Evolutionary conservation across 352 stramenopile species (phyloP).

Genomic region (Globisporangium carolinianum): DNA sequence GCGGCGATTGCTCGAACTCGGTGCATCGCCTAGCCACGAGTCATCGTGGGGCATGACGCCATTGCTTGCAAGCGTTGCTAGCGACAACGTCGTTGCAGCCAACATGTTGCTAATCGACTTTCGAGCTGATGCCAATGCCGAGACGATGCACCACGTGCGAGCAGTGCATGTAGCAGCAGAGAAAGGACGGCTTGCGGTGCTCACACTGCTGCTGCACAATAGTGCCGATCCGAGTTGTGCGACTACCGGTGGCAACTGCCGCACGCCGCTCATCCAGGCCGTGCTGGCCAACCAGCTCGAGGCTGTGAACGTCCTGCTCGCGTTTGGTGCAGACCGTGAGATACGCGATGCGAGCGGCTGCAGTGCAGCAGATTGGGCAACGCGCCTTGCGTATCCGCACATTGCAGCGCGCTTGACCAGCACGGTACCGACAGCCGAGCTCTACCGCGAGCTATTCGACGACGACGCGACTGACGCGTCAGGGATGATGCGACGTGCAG

Average conservation of each 20-base stretch:
- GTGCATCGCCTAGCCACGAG: constrained; percentile 34
- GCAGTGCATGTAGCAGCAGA: constrained; percentile 38
- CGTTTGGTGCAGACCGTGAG: constrained; percentile 27
- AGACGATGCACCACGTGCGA: constrained; percentile 27
- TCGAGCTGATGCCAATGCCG: constrained; percentile 22
- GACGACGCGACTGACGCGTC: constrained; percentile 20
- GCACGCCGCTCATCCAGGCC: constrained; percentile 46
- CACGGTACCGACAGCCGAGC: constrained; percentile 10
- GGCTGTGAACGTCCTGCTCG: constrained; percentile 29
- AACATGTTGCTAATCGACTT: constrained; percentile 47
- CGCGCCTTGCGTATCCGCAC: constrained; percentile 14
- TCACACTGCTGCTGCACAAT: constrained; percentile 31
- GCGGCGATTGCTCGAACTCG: constrained; percentile 40
- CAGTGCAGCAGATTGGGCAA: constrained; percentile 32
- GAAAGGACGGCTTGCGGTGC: constrained; percentile 31
- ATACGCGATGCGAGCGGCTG: constrained; percentile 17
- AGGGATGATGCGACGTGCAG: constrained; percentile 1
- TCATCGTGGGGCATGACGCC: constrained; percentile 42
- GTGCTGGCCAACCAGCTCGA: constrained; percentile 32
- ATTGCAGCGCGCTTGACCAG: constrained; percentile 29
- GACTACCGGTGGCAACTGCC: constrained; percentile 14
- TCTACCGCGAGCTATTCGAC: constrained; percentile 31
- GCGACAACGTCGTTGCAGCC: constrained; percentile 34
- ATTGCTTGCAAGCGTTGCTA: constrained; percentile 37
- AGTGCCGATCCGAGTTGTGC: constrained; percentile 27